A percentile compares a stretch with the other conserved stretches of the same genome.
These are phyloP conservation scores for Malania oleifera DNA, from an alignment of 164 flowering plant species.

Conservation along the genomic window DNA sequence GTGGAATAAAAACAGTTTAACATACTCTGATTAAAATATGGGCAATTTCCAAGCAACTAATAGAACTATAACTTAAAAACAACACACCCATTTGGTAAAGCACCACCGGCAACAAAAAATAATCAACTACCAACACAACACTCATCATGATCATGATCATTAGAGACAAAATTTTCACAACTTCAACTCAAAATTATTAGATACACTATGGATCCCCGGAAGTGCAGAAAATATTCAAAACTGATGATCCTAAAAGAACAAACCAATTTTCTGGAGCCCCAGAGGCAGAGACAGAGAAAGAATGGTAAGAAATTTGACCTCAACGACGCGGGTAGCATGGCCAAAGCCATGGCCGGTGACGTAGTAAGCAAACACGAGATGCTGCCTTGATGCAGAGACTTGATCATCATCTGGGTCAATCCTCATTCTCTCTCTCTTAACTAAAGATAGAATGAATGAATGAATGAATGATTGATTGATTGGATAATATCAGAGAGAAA, in stretches of 20 bases:
- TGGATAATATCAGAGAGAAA: too few species aligned
- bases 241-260: neutral
- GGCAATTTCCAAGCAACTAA: neutral
- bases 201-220: too few species aligned
- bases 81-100: neutral
- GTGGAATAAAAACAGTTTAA: neutral
- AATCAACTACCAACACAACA: neutral
- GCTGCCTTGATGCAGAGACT: constrained; percentile 35
- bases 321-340: constrained; percentile 97
- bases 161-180: neutral
- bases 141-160: neutral
- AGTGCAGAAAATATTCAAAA: too few species aligned
- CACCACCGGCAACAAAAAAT: neutral
- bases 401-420: constrained; percentile 25
- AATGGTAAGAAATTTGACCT: constrained; percentile 35
- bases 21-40: neutral
- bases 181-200: neutral
- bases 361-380: constrained; percentile 84
- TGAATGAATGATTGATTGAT: too few species aligned
- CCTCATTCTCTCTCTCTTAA: constrained; percentile 34
- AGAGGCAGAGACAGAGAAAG: neutral
- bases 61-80: neutral
- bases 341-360: constrained; percentile 99
- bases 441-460: too few species aligned
- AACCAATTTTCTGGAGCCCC: neutral